Evolutionary conservation across 2,329 filamentous ascomycete species (phyloP).

Genomic region (Arthrobotrys sphaeroides): DNA sequence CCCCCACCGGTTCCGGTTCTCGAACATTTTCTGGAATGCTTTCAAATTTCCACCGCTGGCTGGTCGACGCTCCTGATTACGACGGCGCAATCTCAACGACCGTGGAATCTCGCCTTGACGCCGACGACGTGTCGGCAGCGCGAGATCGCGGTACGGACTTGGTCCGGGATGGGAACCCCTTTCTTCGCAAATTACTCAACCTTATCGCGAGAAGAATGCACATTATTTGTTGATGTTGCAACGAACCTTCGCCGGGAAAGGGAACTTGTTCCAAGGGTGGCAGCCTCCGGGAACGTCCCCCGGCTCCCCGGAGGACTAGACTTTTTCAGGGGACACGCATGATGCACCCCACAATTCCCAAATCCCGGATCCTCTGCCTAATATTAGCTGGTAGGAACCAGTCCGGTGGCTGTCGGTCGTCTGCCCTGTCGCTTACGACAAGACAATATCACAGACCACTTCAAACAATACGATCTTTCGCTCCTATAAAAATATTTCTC

Average conservation of each 20-base stretch:
- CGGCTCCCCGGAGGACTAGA: slow-evolving; percentile 1
- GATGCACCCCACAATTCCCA: slow-evolving; percentile 54
- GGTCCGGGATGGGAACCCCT: slow-evolving; percentile 41
- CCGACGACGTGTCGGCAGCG: slow-evolving; percentile 21
- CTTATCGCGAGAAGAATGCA: slow-evolving; percentile 11
- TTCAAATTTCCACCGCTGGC: slow-evolving; percentile 15
- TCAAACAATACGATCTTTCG: slow-evolving; percentile 25
- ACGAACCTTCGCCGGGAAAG: slow-evolving; percentile 1
- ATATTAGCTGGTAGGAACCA: slow-evolving; percentile 49
- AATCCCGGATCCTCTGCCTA: slow-evolving; percentile 50
- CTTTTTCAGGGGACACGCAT: slow-evolving; percentile 52
- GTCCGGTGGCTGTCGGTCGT: slow-evolving; percentile 33
- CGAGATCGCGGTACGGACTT: slow-evolving; percentile 51
- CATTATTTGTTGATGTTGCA: slow-evolving; percentile 7
- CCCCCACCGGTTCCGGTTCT: slow-evolving; percentile 35
- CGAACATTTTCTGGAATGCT: slow-evolving; percentile 44
- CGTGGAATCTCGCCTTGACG: slow-evolving; percentile 49
- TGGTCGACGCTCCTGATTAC: not conserved
- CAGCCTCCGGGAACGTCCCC: not conserved
- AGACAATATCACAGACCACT: slow-evolving; percentile 2
- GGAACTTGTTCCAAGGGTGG: not conserved
- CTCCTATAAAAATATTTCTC: slow-evolving; percentile 11
- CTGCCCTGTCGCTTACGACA: slow-evolving; percentile 29
- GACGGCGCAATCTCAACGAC: slow-evolving; percentile 4
- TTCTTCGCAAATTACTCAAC: slow-evolving; percentile 30